Evolutionary conservation across 106 monocot species (phyloP).

Genomic region (Platanthera zijinensis): DNA sequence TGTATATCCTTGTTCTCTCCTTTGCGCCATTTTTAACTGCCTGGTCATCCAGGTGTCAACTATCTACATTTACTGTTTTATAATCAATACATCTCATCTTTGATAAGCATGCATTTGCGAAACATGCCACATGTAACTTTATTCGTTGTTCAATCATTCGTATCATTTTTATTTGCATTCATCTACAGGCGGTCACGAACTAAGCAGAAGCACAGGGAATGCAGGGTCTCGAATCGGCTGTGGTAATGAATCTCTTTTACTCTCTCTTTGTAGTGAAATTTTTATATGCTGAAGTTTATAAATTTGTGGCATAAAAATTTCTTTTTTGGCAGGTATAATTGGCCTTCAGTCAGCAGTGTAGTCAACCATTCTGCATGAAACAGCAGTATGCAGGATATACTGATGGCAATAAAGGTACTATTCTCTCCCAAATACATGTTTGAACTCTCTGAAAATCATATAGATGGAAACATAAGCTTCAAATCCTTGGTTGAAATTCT

Average conservation of each 20-base stretch:
- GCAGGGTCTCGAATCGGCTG: conserved; percentile 20
- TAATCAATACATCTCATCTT: too few species aligned
- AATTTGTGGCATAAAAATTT: not conserved
- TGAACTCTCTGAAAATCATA: too few species aligned
- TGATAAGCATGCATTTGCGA: too few species aligned
- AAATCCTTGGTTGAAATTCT: not conserved
- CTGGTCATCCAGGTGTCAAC: too few species aligned
- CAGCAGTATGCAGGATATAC: not conserved
- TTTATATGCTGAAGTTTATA: not conserved
- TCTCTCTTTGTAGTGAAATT: not conserved
- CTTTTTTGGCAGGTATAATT: conserved; percentile 15
- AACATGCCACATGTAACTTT: too few species aligned
- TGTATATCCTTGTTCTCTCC: too few species aligned
- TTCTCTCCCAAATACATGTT: too few species aligned
- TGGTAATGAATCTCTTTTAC: not conserved
- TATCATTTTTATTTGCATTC: not conserved
- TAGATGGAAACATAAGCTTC: not conserved
- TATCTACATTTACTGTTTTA: too few species aligned
- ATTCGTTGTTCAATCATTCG: too few species aligned
- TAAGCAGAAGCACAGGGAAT: conserved; percentile 21
- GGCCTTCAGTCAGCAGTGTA: conserved; percentile 12
- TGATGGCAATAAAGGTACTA: not conserved
- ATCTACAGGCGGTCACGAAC: conserved; percentile 20
- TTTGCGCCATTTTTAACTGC: too few species aligned
- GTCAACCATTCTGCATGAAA: not conserved